Percentiles rank a stretch among this genome's conserved stretches.
phyloP scores from a whole-genome alignment of 352 stramenopile genomes.

The Peronospora destructor region DNA sequence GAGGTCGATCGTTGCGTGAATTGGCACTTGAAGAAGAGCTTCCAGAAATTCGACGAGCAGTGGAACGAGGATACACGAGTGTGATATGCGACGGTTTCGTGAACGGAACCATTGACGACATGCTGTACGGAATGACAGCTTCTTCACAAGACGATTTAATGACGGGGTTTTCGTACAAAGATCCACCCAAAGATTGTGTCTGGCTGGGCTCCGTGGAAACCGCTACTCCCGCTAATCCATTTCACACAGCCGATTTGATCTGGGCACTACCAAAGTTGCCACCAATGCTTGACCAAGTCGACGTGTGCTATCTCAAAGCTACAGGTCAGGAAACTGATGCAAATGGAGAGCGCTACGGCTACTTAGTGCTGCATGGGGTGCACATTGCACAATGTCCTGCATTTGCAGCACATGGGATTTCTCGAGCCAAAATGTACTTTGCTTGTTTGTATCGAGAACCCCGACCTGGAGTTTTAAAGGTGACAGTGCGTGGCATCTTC shows the following conservation, averaged over 20 bases:
- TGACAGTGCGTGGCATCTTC: constrained; percentile 39
- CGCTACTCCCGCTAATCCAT: constrained; percentile 24
- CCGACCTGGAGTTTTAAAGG: constrained; percentile 22
- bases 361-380: constrained; percentile 36
- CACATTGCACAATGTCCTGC: constrained; percentile 28
- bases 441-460: constrained; percentile 36
- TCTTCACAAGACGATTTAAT: constrained; percentile 29
- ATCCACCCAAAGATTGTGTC: constrained; percentile 32
- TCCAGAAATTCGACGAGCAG: constrained; percentile 13
- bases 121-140: constrained; percentile 39
- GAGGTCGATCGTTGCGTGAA: constrained; percentile 16
- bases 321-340: constrained; percentile 18
- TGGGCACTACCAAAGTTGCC: constrained; percentile 26
- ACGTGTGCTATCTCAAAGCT: constrained; percentile 39
- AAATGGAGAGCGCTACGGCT: constrained; percentile 32
- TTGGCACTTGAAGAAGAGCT: constrained; percentile 24
- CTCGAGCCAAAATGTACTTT: constrained; percentile 31
- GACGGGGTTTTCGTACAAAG: constrained; percentile 32
- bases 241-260: constrained; percentile 38
- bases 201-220: constrained; percentile 31
- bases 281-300: constrained; percentile 23
- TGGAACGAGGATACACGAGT: constrained; percentile 26
- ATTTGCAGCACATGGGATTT: constrained; percentile 22
- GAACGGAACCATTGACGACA: constrained; percentile 31
- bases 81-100: constrained; percentile 30